These are phyloP conservation scores for Cytospora piceae DNA, from an alignment of 2,329 filamentous ascomycete species.

Conservation along the genomic window DNA sequence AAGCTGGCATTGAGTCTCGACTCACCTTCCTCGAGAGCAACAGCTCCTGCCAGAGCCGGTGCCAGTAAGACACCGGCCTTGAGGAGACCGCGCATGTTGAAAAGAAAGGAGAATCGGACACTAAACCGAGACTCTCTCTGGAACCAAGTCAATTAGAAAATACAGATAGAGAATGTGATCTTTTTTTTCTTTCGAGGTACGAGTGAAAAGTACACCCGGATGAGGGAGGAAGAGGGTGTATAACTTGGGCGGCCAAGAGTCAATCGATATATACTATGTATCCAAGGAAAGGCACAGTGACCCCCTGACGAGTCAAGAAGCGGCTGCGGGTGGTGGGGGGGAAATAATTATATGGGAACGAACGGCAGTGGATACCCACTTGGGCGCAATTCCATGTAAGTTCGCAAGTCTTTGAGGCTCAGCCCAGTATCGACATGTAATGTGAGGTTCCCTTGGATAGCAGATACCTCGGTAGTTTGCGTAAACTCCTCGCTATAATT, in stretches of 20 bases:
- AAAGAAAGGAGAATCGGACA: not conserved
- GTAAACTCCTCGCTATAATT: not conserved
- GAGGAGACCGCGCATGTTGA: constrained; percentile 41
- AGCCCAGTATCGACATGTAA: constrained; percentile 14
- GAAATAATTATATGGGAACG: not conserved
- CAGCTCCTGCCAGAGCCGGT: constrained; percentile 41
- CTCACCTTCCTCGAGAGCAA: constrained; percentile 33
- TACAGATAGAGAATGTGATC: not conserved
- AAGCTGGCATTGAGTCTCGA: not conserved
- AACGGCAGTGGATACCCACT: constrained; percentile 12
- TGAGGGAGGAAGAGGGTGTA: constrained; percentile 21
- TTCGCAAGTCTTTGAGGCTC: constrained; percentile 14
- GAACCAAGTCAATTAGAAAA: not conserved
- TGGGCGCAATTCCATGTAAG: constrained; percentile 2
- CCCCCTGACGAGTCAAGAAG: constrained; percentile 7
- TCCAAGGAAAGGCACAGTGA: constrained; percentile 20
- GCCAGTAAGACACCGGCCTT: constrained; percentile 42
- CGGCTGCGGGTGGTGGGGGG: constrained; percentile 22
- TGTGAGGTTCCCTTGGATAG: constrained; percentile 3
- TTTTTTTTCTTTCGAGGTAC: not conserved
- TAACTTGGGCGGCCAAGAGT: constrained; percentile 32
- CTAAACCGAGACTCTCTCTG: not conserved
- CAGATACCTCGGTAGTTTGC: not conserved
- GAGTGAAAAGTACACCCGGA: constrained; percentile 21
- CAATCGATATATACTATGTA: constrained; percentile 33